These are phyloP conservation scores for Lachnum nothofagi DNA, from an alignment of 2,329 filamentous ascomycete species.

Conservation along the genomic window DNA sequence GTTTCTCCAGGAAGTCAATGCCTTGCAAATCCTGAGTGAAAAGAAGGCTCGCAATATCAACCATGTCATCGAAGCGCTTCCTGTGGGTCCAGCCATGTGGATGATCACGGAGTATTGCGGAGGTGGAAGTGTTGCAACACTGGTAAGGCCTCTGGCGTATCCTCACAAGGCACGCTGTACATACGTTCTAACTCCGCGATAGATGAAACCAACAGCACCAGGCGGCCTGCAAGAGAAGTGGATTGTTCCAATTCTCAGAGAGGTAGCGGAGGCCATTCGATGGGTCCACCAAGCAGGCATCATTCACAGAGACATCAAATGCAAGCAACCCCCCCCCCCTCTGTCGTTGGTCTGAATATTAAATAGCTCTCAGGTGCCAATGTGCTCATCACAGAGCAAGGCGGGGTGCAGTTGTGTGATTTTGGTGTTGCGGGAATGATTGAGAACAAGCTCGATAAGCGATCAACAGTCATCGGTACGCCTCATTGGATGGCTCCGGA, in stretches of 20 bases:
- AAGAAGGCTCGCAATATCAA: slow-evolving; percentile 76
- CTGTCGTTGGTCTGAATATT: not conserved
- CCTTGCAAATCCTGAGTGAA: slow-evolving; percentile 68
- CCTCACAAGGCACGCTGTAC: slow-evolving; percentile 23
- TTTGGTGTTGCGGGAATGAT: slow-evolving; percentile 78
- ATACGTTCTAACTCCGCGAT: slow-evolving; percentile 1
- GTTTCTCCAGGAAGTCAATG: slow-evolving; percentile 62
- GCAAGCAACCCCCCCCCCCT: slow-evolving; percentile 30
- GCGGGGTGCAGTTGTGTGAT: slow-evolving; percentile 74
- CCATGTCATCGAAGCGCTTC: slow-evolving; percentile 71
- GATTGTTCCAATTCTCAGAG: slow-evolving; percentile 62
- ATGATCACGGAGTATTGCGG: slow-evolving; percentile 84
- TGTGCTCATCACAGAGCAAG: slow-evolving; percentile 71
- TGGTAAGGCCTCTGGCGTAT: slow-evolving; percentile 45
- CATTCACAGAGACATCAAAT: slow-evolving; percentile 68
- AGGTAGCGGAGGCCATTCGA: slow-evolving; percentile 60
- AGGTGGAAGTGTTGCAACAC: slow-evolving; percentile 73
- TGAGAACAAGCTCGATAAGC: slow-evolving; percentile 69
- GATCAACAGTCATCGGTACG: slow-evolving; percentile 76
- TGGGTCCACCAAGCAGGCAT: slow-evolving; percentile 66
- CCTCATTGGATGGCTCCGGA: slow-evolving; percentile 86
- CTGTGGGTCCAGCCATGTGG: slow-evolving; percentile 77
- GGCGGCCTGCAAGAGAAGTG: slow-evolving; percentile 65
- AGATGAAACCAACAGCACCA: slow-evolving; percentile 61
- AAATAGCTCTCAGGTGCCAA: slow-evolving; percentile 52